phyloP scores from a whole-genome alignment of 306 rosid genomes.

The Cucurbita argyrosperma region DNA sequence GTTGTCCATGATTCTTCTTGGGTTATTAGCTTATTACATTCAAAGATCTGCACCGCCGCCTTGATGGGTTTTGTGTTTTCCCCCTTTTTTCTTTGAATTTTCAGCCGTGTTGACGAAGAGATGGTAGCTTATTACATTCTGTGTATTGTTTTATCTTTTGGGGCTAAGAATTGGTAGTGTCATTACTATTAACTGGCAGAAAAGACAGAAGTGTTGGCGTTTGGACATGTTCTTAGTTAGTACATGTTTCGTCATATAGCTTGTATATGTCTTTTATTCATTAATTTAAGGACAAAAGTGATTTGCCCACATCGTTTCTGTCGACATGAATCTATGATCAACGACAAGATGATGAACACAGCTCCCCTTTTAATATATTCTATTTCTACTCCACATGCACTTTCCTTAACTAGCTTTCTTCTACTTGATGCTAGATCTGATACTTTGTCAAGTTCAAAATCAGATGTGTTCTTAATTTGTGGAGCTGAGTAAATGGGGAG shows the following conservation, averaged over 20 bases:
- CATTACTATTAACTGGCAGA: background rate
- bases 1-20: background rate
- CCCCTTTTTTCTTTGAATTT: background rate
- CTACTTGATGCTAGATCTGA: constrained; percentile 38
- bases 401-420: constrained; percentile 12
- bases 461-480: constrained; percentile 28
- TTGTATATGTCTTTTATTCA: background rate
- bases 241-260: background rate
- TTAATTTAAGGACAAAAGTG: background rate
- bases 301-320: background rate
- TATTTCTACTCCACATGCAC: constrained; percentile 36
- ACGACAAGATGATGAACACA: constrained; percentile 18
- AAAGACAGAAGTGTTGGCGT: background rate
- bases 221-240: background rate
- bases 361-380: constrained; percentile 29
- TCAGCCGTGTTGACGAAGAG: background rate
- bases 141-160: background rate
- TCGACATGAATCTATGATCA: constrained; percentile 24
- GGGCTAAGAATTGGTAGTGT: background rate
- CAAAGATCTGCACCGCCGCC: background rate
- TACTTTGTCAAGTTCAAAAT: background rate
- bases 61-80: background rate
- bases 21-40: background rate
- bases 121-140: too few species aligned
- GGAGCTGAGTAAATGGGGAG: constrained; percentile 78